These are phyloP conservation scores for Metschnikowia koreensis DNA, from an alignment of 805 yeast species.

Conservation along the genomic window DNA sequence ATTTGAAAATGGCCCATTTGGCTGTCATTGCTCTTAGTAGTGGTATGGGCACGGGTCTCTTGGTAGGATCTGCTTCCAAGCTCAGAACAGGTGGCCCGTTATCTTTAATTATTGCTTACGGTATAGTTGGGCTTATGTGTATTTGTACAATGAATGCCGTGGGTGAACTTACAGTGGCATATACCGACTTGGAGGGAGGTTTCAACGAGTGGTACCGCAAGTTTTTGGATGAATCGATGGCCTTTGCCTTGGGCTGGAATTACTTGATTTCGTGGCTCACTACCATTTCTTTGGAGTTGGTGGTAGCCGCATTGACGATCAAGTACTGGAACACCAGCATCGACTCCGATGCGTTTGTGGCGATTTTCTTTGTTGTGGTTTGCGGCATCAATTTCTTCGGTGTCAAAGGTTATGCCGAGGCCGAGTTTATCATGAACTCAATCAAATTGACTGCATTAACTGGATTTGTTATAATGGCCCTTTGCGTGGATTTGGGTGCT, in stretches of 20 bases:
- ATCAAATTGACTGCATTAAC: slow-evolving; percentile 35
- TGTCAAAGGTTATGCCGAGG: slow-evolving; percentile 46
- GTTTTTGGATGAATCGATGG: slow-evolving; percentile 35
- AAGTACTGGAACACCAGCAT: slow-evolving; percentile 50
- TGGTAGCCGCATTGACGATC: slow-evolving; percentile 45
- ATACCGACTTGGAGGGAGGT: slow-evolving; percentile 45
- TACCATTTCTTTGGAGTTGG: slow-evolving; percentile 18
- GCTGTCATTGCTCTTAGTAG: slow-evolving; percentile 32
- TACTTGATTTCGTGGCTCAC: slow-evolving; percentile 30
- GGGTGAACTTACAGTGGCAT: slow-evolving; percentile 58
- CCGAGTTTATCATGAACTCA: slow-evolving; percentile 38
- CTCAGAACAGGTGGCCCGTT: slow-evolving; percentile 25
- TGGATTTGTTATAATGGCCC: slow-evolving; percentile 41
- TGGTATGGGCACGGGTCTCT: slow-evolving; percentile 42
- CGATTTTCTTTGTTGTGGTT: slow-evolving; percentile 34
- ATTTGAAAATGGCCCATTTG: slow-evolving; percentile 25
- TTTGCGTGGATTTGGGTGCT: slow-evolving; percentile 37
- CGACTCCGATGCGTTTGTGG: slow-evolving; percentile 44
- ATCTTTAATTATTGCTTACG: slow-evolving; percentile 21
- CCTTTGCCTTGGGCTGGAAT: slow-evolving; percentile 39
- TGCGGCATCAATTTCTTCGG: slow-evolving; percentile 45
- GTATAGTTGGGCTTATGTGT: slow-evolving; percentile 24
- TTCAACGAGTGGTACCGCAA: slow-evolving; percentile 26
- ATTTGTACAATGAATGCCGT: slow-evolving; percentile 36
- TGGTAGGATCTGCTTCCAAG: slow-evolving; percentile 38